phyloP scores from a whole-genome alignment of 1,284 basidiomycete genomes.

The Exobasidium cylindrosporum region DNA sequence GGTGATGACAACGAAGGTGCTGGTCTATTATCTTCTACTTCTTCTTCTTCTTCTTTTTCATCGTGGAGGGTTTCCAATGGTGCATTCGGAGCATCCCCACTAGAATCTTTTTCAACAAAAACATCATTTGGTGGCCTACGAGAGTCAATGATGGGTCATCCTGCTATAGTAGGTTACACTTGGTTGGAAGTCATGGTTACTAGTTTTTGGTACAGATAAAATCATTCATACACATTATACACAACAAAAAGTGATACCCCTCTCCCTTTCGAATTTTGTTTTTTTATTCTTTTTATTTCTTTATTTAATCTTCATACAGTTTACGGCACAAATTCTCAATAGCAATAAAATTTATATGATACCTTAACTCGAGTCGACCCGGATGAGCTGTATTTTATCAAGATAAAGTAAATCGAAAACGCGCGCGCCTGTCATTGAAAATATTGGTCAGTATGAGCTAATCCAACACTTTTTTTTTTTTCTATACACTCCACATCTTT shows the following conservation, averaged over 20 bases:
- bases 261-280: not conserved
- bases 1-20: slow-evolving; percentile 25
- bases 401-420: too few relatives aligned
- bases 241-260: too few relatives aligned
- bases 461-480: too few relatives aligned
- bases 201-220: not conserved
- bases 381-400: too few relatives aligned
- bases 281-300: not conserved
- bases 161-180: not conserved
- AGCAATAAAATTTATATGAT: too few relatives aligned
- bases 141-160: not conserved
- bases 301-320: too few relatives aligned
- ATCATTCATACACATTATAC: too few relatives aligned
- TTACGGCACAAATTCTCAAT: too few relatives aligned
- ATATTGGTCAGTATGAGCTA: too few relatives aligned
- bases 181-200: not conserved
- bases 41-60: not conserved
- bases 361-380: too few relatives aligned
- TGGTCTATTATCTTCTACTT: not conserved
- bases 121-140: slow-evolving; percentile 4
- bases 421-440: too few relatives aligned
- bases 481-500: too few relatives aligned
- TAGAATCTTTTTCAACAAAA: not conserved
- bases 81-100: not conserved
- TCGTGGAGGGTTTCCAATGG: not conserved